Conservation (phyloP, 441 rosid species). For the Sinapis alba region DNA sequence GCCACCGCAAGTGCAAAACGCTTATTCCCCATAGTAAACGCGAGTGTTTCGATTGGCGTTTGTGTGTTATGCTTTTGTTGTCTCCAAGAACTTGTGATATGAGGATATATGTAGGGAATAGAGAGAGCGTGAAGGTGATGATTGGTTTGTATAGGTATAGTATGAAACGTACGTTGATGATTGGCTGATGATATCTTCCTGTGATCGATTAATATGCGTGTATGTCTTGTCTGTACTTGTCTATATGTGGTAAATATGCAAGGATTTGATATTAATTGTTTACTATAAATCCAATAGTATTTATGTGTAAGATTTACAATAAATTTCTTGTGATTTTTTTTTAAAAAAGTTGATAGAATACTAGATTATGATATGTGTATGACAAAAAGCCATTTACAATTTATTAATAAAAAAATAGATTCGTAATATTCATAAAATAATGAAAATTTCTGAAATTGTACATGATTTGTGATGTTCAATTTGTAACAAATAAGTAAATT, state of each 20-base stretch:
- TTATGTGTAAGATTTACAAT: not conserved
- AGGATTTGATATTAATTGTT: not conserved
- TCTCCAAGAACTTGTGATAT: slow-evolving; percentile 27
- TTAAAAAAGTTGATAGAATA: not conserved
- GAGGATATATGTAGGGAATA: slow-evolving; percentile 10
- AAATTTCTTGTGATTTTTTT: not conserved
- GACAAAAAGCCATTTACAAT: not conserved
- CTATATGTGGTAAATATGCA: not conserved
- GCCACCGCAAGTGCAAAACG: slow-evolving; percentile 14
- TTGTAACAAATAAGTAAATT: not conserved
- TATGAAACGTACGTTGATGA: slow-evolving; percentile 4
- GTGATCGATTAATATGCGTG: not conserved
- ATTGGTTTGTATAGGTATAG: not conserved
- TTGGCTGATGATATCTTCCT: not conserved
- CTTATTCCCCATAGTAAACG: slow-evolving; percentile 11
- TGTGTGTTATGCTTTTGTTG: not conserved
- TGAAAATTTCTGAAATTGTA: not conserved
- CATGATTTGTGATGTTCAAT: not conserved
- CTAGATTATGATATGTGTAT: not conserved
- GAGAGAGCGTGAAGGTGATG: slow-evolving; percentile 30
- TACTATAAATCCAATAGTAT: not conserved
- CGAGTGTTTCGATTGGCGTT: slow-evolving; percentile 1
- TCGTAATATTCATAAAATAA: too few species aligned
- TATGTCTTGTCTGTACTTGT: not conserved
- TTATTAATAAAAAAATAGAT: not conserved